These are phyloP conservation scores for Penstemon barbatus DNA, from an alignment of 257 asterid species.

Conservation along the genomic window DNA sequence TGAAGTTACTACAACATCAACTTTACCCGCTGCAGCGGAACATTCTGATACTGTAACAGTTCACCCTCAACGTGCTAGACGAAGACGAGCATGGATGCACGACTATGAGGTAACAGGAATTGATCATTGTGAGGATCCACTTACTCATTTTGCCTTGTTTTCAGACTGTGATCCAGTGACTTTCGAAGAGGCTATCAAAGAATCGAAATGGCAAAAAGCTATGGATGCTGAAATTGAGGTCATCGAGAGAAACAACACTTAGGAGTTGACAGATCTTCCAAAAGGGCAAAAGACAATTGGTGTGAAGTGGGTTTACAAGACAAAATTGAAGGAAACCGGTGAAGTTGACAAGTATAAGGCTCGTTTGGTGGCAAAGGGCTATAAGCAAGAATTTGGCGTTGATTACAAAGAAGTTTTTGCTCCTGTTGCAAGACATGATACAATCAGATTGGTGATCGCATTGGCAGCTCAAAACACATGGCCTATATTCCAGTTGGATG, in stretches of 20 bases:
- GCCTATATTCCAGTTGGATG: background rate
- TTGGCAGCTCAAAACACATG: background rate
- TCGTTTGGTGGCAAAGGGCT: background rate
- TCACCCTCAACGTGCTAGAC: no score
- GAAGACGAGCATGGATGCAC: background rate
- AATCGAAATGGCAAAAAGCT: background rate
- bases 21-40: background rate
- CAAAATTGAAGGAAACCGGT: background rate
- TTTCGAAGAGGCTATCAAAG: background rate
- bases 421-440: background rate
- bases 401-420: background rate
- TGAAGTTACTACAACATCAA: background rate
- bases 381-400: background rate
- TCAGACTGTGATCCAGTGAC: background rate
- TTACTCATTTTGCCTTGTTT: no score
- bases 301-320: background rate
- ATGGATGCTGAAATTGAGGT: background rate
- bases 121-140: background rate
- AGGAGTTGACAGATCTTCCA: background rate
- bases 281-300: background rate
- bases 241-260: background rate
- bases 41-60: background rate
- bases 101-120: background rate
- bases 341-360: background rate
- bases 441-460: background rate